Conservation (phyloP, 495 filamentous ascomycete genomes). For the Aspergillus kassunensis region DNA sequence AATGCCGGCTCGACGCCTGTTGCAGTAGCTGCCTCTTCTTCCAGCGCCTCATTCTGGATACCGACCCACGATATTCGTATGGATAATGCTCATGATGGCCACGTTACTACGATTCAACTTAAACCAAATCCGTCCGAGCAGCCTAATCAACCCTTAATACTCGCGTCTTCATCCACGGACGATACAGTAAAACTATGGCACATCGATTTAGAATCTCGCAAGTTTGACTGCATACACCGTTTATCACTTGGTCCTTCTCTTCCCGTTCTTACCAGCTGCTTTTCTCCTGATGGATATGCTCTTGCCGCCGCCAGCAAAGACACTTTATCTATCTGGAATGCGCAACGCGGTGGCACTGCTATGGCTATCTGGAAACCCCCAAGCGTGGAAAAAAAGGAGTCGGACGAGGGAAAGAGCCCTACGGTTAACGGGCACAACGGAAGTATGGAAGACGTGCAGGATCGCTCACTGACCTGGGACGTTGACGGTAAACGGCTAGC, state of each 20-base stretch:
- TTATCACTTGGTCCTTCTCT: slow-evolving; percentile 42
- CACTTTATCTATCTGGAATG: slow-evolving; percentile 67
- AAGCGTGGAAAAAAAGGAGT: slow-evolving; percentile 26
- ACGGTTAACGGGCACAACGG: slow-evolving; percentile 41
- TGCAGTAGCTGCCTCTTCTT: slow-evolving; percentile 35
- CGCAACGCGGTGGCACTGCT: slow-evolving; percentile 61
- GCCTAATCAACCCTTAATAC: slow-evolving; percentile 27
- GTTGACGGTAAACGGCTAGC: slow-evolving; percentile 69
- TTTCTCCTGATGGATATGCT: slow-evolving; percentile 69
- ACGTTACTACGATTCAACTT: slow-evolving; percentile 46
- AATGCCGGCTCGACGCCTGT: slow-evolving; percentile 24
- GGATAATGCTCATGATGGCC: slow-evolving; percentile 38
- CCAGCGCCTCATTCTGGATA: slow-evolving; percentile 37
- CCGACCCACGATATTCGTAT: slow-evolving; percentile 43
- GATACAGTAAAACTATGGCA: slow-evolving; percentile 69
- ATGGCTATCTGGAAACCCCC: slow-evolving; percentile 58
- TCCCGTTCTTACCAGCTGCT: slow-evolving; percentile 59
- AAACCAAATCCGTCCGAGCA: slow-evolving; percentile 28
- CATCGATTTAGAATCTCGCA: slow-evolving; percentile 53
- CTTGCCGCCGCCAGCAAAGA: slow-evolving; percentile 65
- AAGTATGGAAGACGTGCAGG: slow-evolving; percentile 22
- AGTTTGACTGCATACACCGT: slow-evolving; percentile 52
- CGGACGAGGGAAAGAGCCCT: slow-evolving; percentile 25
- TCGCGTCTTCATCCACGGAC: slow-evolving; percentile 51
- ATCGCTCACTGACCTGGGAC: slow-evolving; percentile 70